A percentile compares a stretch with the other conserved stretches of the same genome.
phyloP scores from a whole-genome alignment of 2,329 filamentous ascomycete species.

The Exophiala spinifera region DNA sequence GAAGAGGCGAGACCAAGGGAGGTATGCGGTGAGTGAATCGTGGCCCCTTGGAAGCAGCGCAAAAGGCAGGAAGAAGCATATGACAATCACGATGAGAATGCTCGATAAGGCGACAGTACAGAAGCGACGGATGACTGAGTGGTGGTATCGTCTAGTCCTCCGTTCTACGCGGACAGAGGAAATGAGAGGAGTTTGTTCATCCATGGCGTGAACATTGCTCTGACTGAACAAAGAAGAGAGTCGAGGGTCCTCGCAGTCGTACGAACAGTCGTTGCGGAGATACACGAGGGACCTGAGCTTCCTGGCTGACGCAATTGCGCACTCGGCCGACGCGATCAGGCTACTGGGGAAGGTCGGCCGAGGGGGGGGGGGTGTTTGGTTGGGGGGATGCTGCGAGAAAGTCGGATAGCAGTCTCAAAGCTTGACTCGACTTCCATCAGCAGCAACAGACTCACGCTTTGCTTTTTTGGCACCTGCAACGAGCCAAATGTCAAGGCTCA shows the following conservation, averaged over 20 bases:
- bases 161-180: conserved; percentile 39
- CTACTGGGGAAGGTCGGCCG: background rate
- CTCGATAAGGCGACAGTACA: conserved; percentile 41
- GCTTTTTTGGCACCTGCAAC: too few relatives aligned
- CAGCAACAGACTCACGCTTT: too few relatives aligned
- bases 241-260: background rate
- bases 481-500: too few relatives aligned
- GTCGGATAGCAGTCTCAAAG: too few relatives aligned
- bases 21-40: conserved; percentile 39
- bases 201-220: conserved; percentile 13
- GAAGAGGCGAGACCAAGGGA: conserved; percentile 40
- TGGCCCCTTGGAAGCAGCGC: conserved; percentile 35
- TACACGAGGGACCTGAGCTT: background rate
- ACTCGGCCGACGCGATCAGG: conserved; percentile 60
- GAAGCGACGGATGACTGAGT: conserved; percentile 41
- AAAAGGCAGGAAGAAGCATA: conserved; percentile 43
- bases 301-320: conserved; percentile 69
- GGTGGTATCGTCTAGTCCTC: conserved; percentile 38
- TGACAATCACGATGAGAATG: conserved; percentile 38
- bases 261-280: background rate
- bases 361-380: background rate
- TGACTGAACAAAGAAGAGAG: background rate
- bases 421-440: too few relatives aligned
- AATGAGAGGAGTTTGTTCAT: conserved; percentile 41
- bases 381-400: too few relatives aligned